Percentiles rank a stretch among this genome's conserved stretches.
phyloP scores from a whole-genome alignment of 2,329 filamentous ascomycete species.

The Cladophialophora chaetospira region DNA sequence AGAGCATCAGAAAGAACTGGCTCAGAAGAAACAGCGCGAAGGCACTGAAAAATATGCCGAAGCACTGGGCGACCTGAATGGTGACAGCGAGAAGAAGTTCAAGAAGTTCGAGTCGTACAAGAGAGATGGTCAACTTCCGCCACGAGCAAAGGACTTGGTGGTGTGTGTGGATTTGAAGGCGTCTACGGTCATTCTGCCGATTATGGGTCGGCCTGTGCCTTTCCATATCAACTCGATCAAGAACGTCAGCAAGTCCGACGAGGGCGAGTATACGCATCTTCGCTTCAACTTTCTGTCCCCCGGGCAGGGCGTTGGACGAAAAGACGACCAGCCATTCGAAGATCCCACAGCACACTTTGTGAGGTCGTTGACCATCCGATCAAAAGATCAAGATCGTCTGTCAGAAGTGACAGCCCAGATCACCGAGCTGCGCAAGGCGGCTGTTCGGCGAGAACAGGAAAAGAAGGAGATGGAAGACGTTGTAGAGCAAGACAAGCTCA shows the following conservation, averaged over 20 bases:
- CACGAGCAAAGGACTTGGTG: constrained; percentile 78
- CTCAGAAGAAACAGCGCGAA: constrained; percentile 83
- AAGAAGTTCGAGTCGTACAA: constrained; percentile 99
- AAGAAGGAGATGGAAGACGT: constrained; percentile 99
- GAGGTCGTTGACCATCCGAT: constrained; percentile 91
- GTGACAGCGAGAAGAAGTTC: constrained; percentile 95
- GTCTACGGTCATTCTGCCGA: constrained; percentile 84
- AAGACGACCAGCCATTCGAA: constrained; percentile 97
- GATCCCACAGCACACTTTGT: constrained; percentile 95
- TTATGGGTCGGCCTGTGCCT: constrained; percentile 95
- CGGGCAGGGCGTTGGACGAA: constrained; percentile 93
- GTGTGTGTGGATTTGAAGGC: constrained; percentile 92
- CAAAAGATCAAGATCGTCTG: constrained; percentile 83
- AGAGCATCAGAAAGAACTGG: constrained; percentile 88
- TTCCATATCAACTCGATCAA: constrained; percentile 99
- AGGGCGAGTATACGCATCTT: constrained; percentile 89
- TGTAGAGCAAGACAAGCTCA: constrained; percentile 95
- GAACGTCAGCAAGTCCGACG: constrained; percentile 96
- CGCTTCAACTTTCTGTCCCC: constrained; percentile 97
- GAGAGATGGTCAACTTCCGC: constrained; percentile 89
- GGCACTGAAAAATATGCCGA: constrained; percentile 84
- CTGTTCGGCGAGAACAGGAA: constrained; percentile 89
- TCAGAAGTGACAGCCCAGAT: constrained; percentile 91
- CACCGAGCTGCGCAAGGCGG: constrained; percentile 92
- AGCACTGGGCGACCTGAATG: constrained; percentile 80